Conservation (phyloP, 371 early-diverging fungal species). For the Lichtheimia ornata region DNA sequence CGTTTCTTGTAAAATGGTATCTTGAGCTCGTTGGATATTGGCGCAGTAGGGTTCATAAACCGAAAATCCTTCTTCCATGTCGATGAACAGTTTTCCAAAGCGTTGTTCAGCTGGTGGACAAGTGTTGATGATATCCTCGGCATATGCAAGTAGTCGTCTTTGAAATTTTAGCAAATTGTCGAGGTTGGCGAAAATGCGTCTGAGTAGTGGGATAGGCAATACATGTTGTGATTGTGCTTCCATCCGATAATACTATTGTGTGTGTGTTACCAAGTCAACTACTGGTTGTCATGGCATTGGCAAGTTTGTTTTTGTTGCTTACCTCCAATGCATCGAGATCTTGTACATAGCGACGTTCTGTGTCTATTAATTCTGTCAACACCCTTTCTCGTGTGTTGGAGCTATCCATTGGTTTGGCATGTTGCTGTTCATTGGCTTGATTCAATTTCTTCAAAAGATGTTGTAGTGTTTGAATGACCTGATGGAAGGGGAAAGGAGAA, state of each 20-base stretch:
- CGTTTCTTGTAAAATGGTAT: constrained; percentile 45
- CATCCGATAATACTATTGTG: constrained; percentile 47
- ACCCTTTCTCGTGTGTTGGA: constrained; percentile 73
- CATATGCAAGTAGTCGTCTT: constrained; percentile 85
- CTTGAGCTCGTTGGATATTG: constrained; percentile 81
- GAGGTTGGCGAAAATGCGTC: constrained; percentile 87
- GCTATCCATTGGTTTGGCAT: constrained; percentile 3
- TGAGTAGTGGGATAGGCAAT: constrained; percentile 70
- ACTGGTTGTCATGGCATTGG: background rate
- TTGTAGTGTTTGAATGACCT: constrained; percentile 42
- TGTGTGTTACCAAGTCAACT: background rate
- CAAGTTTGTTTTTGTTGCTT: background rate
- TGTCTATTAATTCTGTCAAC: constrained; percentile 52
- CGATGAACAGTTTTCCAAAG: constrained; percentile 81
- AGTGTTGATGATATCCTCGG: constrained; percentile 80
- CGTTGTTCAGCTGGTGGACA: constrained; percentile 74
- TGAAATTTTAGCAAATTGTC: constrained; percentile 93
- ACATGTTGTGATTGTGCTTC: constrained; percentile 58
- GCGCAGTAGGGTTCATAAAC: constrained; percentile 95
- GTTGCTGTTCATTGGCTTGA: constrained; percentile 29
- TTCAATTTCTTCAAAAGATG: constrained; percentile 15
- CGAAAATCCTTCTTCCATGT: constrained; percentile 80
- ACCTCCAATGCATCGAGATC: constrained; percentile 74
- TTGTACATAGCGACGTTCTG: constrained; percentile 39
- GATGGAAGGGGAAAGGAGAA: background rate